Evolutionary conservation across 2,329 filamentous ascomycete species (phyloP).

Genomic region (Ophiostoma populinum): DNA sequence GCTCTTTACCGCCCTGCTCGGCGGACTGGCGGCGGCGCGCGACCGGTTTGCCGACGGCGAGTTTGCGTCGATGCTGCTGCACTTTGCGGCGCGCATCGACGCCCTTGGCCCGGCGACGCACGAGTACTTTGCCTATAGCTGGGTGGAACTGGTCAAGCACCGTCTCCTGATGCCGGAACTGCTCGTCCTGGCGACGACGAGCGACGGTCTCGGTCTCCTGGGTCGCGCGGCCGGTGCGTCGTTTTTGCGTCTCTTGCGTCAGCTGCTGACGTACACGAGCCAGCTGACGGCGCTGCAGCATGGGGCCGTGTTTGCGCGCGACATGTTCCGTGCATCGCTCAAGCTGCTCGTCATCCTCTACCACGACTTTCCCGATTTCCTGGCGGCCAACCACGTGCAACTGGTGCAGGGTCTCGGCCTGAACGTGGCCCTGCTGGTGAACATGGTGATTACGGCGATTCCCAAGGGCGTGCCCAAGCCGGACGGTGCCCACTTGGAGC

Average conservation of each 20-base stretch:
- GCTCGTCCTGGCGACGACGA: slow-evolving; percentile 33
- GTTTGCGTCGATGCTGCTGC: slow-evolving; percentile 51
- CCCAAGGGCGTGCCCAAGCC: slow-evolving; percentile 50
- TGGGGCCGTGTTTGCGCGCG: slow-evolving; percentile 53
- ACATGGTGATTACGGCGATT: slow-evolving; percentile 70
- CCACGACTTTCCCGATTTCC: slow-evolving; percentile 87
- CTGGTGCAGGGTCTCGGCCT: slow-evolving; percentile 68
- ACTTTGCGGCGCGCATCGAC: slow-evolving; percentile 53
- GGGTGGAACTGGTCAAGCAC: slow-evolving; percentile 70
- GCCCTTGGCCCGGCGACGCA: slow-evolving; percentile 55
- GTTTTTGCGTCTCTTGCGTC: slow-evolving; percentile 57
- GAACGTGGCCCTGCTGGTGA: slow-evolving; percentile 74
- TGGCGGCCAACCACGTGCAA: slow-evolving; percentile 70
- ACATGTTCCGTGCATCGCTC: slow-evolving; percentile 68
- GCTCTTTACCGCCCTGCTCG: slow-evolving; percentile 67
- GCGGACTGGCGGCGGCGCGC: slow-evolving; percentile 26
- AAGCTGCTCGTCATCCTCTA: slow-evolving; percentile 74
- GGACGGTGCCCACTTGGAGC: slow-evolving; percentile 53
- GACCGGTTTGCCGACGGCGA: slow-evolving; percentile 43
- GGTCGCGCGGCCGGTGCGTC: slow-evolving; percentile 57
- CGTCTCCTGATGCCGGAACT: slow-evolving; percentile 68
- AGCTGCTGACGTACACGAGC: slow-evolving; percentile 56
- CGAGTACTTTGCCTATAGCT: slow-evolving; percentile 70
- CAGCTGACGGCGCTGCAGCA: slow-evolving; percentile 55
- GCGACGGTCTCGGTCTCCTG: background rate